These are phyloP conservation scores for Dactylellina haptotyla DNA, from an alignment of 2,329 filamentous ascomycete genomes.

Conservation along the genomic window DNA sequence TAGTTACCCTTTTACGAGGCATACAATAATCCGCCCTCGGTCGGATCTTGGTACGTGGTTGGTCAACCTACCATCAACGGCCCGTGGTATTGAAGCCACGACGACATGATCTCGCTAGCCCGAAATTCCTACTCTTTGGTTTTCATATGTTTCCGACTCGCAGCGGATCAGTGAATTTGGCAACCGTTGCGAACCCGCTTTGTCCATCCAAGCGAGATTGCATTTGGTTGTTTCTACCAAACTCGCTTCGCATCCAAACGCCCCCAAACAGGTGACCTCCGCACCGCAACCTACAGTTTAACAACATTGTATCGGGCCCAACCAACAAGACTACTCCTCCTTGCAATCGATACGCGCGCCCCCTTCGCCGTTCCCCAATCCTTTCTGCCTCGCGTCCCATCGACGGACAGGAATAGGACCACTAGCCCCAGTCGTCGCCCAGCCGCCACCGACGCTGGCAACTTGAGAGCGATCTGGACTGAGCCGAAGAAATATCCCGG, in stretches of 20 bases:
- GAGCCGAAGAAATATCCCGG: slow-evolving; percentile 29
- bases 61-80: slow-evolving; percentile 9
- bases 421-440: slow-evolving; percentile 32
- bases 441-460: slow-evolving; percentile 35
- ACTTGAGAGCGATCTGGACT: slow-evolving; percentile 52
- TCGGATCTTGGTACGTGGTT: slow-evolving; percentile 26
- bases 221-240: slow-evolving; percentile 43
- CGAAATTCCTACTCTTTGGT: neutral
- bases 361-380: slow-evolving; percentile 25
- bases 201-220: slow-evolving; percentile 52
- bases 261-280: slow-evolving; percentile 54
- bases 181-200: slow-evolving; percentile 46
- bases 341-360: slow-evolving; percentile 54
- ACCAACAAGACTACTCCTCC: slow-evolving; percentile 39
- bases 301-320: slow-evolving; percentile 49
- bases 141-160: slow-evolving; percentile 26
- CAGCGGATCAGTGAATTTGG: slow-evolving; percentile 20
- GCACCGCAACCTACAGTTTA: slow-evolving; percentile 48
- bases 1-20: neutral
- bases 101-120: neutral
- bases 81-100: slow-evolving; percentile 30
- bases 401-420: slow-evolving; percentile 37
- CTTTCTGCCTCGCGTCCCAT: slow-evolving; percentile 36
- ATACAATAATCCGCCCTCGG: slow-evolving; percentile 24
- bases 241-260: slow-evolving; percentile 50